Evolutionary conservation across 768 basidiomycete genomes (phyloP), one percentile per base, ranked within the genome.

Genomic region (Lentinula aciculospora): DNA sequence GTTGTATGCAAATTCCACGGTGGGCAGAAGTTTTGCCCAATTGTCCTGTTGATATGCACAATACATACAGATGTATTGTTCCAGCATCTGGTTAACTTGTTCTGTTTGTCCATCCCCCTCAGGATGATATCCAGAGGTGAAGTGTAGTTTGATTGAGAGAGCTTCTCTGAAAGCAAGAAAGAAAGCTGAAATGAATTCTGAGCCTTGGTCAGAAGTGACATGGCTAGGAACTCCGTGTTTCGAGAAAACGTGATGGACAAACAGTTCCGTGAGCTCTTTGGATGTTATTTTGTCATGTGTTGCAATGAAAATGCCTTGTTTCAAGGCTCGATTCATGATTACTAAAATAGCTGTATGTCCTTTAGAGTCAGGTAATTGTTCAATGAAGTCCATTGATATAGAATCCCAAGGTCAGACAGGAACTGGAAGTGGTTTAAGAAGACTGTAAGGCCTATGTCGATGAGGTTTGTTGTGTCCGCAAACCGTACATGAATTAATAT

Each of bases 1-100:
- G 58, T 71, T 71, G 60, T 66, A 69, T 3, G 66, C 62, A 46
- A 70, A 71, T 36, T 71, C 66, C 0, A 68, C 64, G 13, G 63
- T 58, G 15, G 65, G 62, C 0, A 71, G 58, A 3, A 63, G 60
- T 3, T 57, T 21, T 0, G 61, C 34, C 71, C 71, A 72, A 36
- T 70, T 57, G 56, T 66, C 59, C 37, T 69, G 66, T 28, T 66
- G 60, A 42, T 66, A 66, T 31, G 60, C 50, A 47, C 60, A 63
- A 36, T 65, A 68, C 19, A 63, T 59, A 17, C 56, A 61, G 32
- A 68, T 55, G 58, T 68, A 67, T 31, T 62, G 60, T 48, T 66
- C 65, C 3, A 68, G 40, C 13, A 54, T 60, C 47, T 66, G 71
- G 48, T 67, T 68, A 27, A 59, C 50, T 7, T 51, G 63, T 53